Percentiles rank a stretch among this genome's conserved stretches.
Conservation (phyloP, 164 flowering plant genomes). For the Nymphaea colorata region DNA sequence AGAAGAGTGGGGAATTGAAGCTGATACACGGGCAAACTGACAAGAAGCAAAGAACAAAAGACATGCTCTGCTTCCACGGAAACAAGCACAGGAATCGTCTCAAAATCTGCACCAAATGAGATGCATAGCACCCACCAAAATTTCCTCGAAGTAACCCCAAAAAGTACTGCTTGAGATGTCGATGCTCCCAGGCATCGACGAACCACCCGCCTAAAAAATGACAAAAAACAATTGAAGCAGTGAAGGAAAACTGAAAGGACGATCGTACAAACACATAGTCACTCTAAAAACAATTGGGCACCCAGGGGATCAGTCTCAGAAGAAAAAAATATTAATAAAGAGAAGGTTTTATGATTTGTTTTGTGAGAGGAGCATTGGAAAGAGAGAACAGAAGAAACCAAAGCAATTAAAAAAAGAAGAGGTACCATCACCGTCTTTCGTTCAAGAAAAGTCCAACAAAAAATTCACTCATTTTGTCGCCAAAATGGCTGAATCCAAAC, state of each 20-base stretch:
- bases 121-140: background rate
- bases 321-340: no score
- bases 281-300: background rate
- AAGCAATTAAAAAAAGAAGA: no score
- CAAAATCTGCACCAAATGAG: slow-evolving; percentile 6
- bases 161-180: background rate
- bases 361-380: no score
- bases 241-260: background rate
- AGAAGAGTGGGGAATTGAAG: background rate
- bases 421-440: no score
- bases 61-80: slow-evolving; percentile 13
- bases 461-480: background rate
- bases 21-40: background rate
- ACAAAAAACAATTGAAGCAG: background rate
- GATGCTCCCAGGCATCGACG: background rate
- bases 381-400: no score
- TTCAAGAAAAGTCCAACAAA: no score
- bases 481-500: background rate
- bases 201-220: background rate
- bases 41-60: slow-evolving; percentile 8
- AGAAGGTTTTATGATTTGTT: no score
- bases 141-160: background rate
- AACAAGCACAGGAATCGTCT: slow-evolving; percentile 12
- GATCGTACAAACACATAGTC: background rate
- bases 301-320: no score